Base-by-base conservation (phyloP, 345 rosid genomes). In the Eutrema japonicum region DNA sequence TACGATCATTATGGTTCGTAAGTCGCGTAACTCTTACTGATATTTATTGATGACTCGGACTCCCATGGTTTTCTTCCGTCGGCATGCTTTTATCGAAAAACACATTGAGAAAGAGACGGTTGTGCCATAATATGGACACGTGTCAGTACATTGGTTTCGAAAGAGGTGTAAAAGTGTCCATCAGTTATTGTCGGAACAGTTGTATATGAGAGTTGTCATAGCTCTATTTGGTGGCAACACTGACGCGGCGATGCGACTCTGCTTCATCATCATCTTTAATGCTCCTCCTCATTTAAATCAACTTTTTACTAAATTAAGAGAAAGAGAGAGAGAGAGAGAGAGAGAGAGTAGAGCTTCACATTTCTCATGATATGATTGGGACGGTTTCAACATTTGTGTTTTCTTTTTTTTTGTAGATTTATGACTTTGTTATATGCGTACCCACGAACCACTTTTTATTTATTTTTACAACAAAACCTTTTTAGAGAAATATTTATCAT, bases 161-260 rank as follows among this genome's bases (percentile, higher is more conserved):
- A 32, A 53, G 16, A 42, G 3, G 48, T 41, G 43, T 11, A 72
- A 58, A 72, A 54, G 9, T 64, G 64, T 65, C 8, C 30, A 47
- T 10, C 30, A 35, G 47, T 75, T 59, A 10, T 41, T 67, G 54
- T 51, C 38, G 58, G 35, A 61, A 70, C 75, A 62, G 64, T 61
- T 62, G 46, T 36, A 61, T 4, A 22, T 22, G 26, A 22, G 74
- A 62, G 38, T 69, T 45, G 16, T 18, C 3, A 30, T 30, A 29
- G 49, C 40, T 75, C 37, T 45, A 60, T 68, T 59, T 32, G 26
- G 36, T 7, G 57, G 60, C 11, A 48, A 35, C 14, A 49, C 55
- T 60, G 75, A 63, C 79, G 79, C 79, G 79, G 79, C 79, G 79
- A 70, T 63, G 66, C 65, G 79, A 63, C 33, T 18, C 33, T 76